Base-by-base conservation (phyloP, 179 eudicot genomes). In the Sideroxylon spinosum region DNA sequence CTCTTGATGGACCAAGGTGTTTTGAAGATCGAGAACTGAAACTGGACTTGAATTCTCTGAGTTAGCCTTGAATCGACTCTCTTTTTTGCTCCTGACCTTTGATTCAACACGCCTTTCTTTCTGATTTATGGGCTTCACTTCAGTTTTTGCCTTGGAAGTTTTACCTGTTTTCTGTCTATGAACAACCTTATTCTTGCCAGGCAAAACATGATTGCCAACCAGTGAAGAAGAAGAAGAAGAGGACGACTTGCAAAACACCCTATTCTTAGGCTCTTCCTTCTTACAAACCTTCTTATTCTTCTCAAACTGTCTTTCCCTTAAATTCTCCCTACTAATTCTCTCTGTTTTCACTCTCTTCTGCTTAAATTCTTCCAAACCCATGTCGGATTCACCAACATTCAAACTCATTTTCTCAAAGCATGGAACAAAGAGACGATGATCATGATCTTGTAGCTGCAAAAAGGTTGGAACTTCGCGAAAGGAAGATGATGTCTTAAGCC, bases 401-500 rank as follows among this genome's bases (percentile, higher is more conserved):
- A 68, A 56, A 13, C 74, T 17, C 74, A 7, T 55, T 12, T 44
- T 56, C 55, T 81, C 75, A 10, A 75, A 32, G 60, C 68, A 19
- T 0, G 29, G 25, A 0, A 55, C 78, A 48, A 78, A 67, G 60
- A 55, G 26, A 73, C 68, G 78, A 19, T 19, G 74, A 4, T 48
- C 69, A 37, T 37, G 44, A 37, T 37, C 44, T 3, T 37, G 44
- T 22, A 9, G 56, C 48, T 11, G 75, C 25, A 12, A 20, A 19
- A 67, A 80, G 8, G 70, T 67, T 0, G 81, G 75, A 9, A 68
- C 75, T 69, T 89, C 91, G n/a, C 79, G 82, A 64, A 87, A 88
- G 6, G 92, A 88, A 19, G 85, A 78, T 0, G 90, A 86, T 1
- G 91, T 86, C 26, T 61, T 82, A 0, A 78, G 84, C 19, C 88